phyloP scores from a whole-genome alignment of 371 early-diverging fungal species.

The Mortierella sp. region DNA sequence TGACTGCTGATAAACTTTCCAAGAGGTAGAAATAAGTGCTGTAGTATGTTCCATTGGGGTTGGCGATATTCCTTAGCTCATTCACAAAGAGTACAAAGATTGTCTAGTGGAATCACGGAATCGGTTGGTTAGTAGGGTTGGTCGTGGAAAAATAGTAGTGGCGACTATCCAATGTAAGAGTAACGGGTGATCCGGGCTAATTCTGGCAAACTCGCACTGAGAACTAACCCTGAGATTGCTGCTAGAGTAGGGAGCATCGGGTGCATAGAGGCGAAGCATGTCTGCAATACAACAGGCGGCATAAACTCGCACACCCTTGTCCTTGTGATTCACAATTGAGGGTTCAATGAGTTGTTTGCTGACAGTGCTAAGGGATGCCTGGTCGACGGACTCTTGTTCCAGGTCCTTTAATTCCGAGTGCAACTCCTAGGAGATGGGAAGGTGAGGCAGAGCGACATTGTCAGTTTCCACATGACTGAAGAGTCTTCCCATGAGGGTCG shows the following conservation, averaged over 20 bases:
- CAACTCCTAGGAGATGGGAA: conserved; percentile 61
- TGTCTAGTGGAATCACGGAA: conserved; percentile 51
- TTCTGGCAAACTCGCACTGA: conserved; percentile 23
- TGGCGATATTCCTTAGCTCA: conserved; percentile 74
- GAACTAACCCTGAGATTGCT: conserved; percentile 72
- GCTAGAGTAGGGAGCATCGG: conserved; percentile 88
- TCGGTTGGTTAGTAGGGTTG: not conserved
- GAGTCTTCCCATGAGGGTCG: not conserved
- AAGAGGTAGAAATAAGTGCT: conserved; percentile 83
- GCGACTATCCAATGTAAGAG: not conserved
- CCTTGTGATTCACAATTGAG: conserved; percentile 78
- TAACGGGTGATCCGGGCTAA: not conserved
- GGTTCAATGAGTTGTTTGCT: conserved; percentile 75
- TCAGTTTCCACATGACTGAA: not conserved
- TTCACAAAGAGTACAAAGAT: conserved; percentile 84
- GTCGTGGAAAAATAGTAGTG: conserved; percentile 5
- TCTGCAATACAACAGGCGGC: conserved; percentile 93
- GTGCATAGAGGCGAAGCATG: conserved; percentile 90
- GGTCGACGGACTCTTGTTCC: conserved; percentile 76
- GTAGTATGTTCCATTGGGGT: conserved; percentile 70
- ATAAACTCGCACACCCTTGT: conserved; percentile 79
- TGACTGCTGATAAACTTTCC: conserved; percentile 87
- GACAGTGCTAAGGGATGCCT: conserved; percentile 69
- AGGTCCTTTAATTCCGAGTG: conserved; percentile 71
- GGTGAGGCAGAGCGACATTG: not conserved